These are phyloP conservation scores for Zygoascus flipseniorum DNA, from an alignment of 805 yeast genomes.

Conservation along the genomic window DNA sequence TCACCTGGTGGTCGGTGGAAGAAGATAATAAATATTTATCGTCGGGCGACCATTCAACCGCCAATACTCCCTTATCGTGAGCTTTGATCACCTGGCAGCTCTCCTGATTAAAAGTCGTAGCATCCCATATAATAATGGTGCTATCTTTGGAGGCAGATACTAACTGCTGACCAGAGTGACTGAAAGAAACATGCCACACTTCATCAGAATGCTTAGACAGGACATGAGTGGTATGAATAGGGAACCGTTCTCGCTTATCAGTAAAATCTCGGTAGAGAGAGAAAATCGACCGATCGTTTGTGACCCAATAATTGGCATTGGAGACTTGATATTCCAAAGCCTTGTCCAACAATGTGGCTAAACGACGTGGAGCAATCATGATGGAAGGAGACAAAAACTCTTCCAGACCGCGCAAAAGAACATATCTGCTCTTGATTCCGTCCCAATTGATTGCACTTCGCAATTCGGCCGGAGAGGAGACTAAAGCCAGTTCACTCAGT, in stretches of 20 bases:
- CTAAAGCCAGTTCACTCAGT: constrained; percentile 22
- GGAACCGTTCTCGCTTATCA: constrained; percentile 20
- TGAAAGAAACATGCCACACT: constrained; percentile 76
- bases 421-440: constrained; percentile 33
- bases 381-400: constrained; percentile 42
- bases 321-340: constrained; percentile 41
- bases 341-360: constrained; percentile 43
- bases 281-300: neutral
- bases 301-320: constrained; percentile 20
- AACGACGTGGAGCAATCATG: constrained; percentile 44
- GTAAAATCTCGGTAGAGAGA: constrained; percentile 31
- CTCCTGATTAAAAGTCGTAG: constrained; percentile 16
- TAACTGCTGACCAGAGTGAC: constrained; percentile 64
- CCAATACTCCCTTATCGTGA: constrained; percentile 33
- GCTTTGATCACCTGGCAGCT: constrained; percentile 18
- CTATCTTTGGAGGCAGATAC: constrained; percentile 75
- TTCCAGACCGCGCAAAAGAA: constrained; percentile 36
- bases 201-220: constrained; percentile 54
- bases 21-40: constrained; percentile 61
- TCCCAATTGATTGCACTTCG: constrained; percentile 26
- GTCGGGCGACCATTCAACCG: constrained; percentile 69
- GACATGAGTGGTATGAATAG: constrained; percentile 35
- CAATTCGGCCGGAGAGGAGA: constrained; percentile 25
- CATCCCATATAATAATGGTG: constrained; percentile 57
- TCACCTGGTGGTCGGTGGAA: constrained; percentile 60